These are phyloP conservation scores for Bretschneidera sinensis DNA, from an alignment of 345 rosid species.

Conservation along the genomic window DNA sequence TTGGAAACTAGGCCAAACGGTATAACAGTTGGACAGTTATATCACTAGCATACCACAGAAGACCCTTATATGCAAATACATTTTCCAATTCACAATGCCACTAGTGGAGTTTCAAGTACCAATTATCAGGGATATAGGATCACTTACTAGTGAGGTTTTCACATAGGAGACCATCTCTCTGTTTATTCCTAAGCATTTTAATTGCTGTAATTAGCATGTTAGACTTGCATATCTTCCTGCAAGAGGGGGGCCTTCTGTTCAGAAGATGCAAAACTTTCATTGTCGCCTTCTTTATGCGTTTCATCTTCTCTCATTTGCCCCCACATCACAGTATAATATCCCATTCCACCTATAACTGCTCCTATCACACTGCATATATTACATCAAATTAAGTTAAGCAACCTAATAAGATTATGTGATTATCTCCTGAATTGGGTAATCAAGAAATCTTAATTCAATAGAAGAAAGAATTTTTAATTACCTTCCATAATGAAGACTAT, in stretches of 20 bases:
- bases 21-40: too few species aligned
- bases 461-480: constrained; percentile 7
- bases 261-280: constrained; percentile 19
- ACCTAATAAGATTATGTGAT: too few species aligned
- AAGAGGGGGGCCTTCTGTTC: constrained; percentile 49
- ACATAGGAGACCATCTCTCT: background rate
- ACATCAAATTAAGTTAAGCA: too few species aligned
- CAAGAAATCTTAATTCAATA: background rate
- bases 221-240: constrained; percentile 25
- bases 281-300: constrained; percentile 17
- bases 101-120: too few species aligned
- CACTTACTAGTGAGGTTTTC: background rate
- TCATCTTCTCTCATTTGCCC: constrained; percentile 56
- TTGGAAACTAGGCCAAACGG: too few species aligned
- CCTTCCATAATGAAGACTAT: constrained; percentile 82
- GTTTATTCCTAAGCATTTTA: background rate
- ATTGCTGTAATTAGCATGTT: background rate
- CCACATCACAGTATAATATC: constrained; percentile 54
- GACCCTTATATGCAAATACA: too few species aligned
- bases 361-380: constrained; percentile 54
- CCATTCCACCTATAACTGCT: constrained; percentile 53
- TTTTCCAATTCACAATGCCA: background rate
- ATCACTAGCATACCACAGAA: too few species aligned
- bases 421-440: background rate
- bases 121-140: background rate